Base-by-base conservation (phyloP, 2,329 filamentous ascomycete species). In the Aureobasidium lini region DNA sequence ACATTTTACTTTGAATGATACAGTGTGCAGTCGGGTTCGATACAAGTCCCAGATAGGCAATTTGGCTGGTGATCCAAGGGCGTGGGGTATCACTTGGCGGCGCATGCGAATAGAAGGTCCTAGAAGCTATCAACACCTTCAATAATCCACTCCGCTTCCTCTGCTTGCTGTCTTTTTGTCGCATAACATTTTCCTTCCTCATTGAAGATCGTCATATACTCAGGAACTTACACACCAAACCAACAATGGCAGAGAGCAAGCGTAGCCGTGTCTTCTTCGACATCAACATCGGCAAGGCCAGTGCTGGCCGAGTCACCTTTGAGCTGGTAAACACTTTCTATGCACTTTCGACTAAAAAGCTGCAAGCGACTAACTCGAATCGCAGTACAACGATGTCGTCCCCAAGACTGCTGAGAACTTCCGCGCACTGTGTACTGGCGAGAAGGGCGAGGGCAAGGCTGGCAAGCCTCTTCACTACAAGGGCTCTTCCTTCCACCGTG, bases 381-480 rank as follows among this genome's bases (percentile, higher is more conserved):
- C 23, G 29, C 47, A 73, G 71, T 77, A 77, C 71, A 72, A 75
- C 68, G 76, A 78, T 64, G 81, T 95, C 62, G 92, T 96, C 18
- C 93, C 93, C 70, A 96, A 95, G 80, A 97, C 93, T 5, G 90
- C 88, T 64, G 92, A 96, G 69, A 97, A 97, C 82, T 97, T 97
- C 81, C 90, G 92, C 69, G 85, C 86, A 58, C 85, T 96, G 63
- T 96, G 91, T 79, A 96, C 93, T 0, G 93, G 93, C 66, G 93
- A 97, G 80, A 96, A 96, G 78, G 93, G 93, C 62, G 67, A 82
- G 28, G 89, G 90, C 66, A 89, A 89, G 72, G 76, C 83, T 32
- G 92, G 91, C 72, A 92, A 92, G 77, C 88, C 87, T 47, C 82
- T 99, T 57, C 88, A 90, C 79, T 99, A 90, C 84, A 96, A 96